A percentile compares a stretch with the other conserved stretches of the same genome.
Evolutionary conservation across 2,329 filamentous ascomycete genomes (phyloP).

Genomic region (Fusarium acutatum): DNA sequence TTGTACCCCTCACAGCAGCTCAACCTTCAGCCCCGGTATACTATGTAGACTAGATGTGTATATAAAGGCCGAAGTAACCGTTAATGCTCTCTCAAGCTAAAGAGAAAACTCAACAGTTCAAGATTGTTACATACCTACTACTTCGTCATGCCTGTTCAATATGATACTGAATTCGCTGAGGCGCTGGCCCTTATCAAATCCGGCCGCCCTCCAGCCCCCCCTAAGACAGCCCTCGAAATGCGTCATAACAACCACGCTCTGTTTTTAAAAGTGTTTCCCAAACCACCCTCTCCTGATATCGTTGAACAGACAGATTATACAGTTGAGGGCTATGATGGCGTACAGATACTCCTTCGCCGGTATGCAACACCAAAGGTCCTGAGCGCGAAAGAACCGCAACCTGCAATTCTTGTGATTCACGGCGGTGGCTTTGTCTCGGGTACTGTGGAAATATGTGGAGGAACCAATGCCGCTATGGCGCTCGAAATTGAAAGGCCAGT

Average conservation of each 20-base stretch:
- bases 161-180: slow-evolving; percentile 31
- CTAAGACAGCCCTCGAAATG: slow-evolving; percentile 21
- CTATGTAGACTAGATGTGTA: neutral
- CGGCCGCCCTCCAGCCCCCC: neutral
- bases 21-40: neutral
- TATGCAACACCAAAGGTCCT: slow-evolving; percentile 18
- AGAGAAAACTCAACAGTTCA: neutral
- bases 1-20: neutral
- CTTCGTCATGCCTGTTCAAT: slow-evolving; percentile 21
- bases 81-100: neutral
- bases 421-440: slow-evolving; percentile 30
- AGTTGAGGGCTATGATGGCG: slow-evolving; percentile 24
- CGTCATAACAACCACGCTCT: slow-evolving; percentile 8
- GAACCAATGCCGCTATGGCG: neutral
- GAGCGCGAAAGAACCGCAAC: slow-evolving; percentile 7
- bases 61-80: neutral
- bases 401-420: slow-evolving; percentile 20
- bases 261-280: slow-evolving; percentile 6
- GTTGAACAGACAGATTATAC: slow-evolving; percentile 18
- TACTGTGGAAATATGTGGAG: neutral
- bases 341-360: slow-evolving; percentile 18
- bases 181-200: slow-evolving; percentile 21
- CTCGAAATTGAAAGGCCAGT: slow-evolving; percentile 11
- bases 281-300: neutral
- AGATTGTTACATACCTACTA: neutral